phyloP scores from a whole-genome alignment of 208 protist species.

The Leishmania martiniquensis region DNA sequence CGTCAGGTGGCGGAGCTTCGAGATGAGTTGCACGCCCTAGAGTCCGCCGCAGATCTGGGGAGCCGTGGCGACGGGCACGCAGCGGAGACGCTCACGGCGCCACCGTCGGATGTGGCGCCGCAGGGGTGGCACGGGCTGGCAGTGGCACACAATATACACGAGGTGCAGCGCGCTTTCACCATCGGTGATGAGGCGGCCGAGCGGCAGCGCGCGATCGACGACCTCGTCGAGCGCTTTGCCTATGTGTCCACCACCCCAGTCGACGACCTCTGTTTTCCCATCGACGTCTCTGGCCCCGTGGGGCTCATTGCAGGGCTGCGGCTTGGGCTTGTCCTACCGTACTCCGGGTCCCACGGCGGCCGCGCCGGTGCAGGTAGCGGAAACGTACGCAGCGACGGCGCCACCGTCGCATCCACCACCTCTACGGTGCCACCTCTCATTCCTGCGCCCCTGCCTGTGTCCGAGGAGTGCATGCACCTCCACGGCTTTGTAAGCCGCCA shows the following conservation, averaged over 20 bases:
- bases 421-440: neutral
- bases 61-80: neutral
- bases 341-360: constrained; percentile 2
- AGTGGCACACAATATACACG: constrained; percentile 27
- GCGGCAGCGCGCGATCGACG: constrained; percentile 13
- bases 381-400: neutral
- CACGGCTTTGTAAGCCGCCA: constrained; percentile 26
- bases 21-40: constrained; percentile 24
- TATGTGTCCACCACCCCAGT: constrained; percentile 36
- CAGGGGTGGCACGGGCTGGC: constrained; percentile 12
- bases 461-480: constrained; percentile 16
- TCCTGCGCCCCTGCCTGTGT: neutral
- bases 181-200: constrained; percentile 36
- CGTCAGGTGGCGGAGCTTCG: constrained; percentile 14
- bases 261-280: constrained; percentile 49
- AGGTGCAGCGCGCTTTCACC: constrained; percentile 44
- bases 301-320: constrained; percentile 67
- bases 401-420: neutral
- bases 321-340: constrained; percentile 46
- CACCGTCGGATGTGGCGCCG: neutral
- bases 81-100: neutral
- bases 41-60: neutral
- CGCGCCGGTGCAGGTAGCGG: neutral
- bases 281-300: constrained; percentile 55
- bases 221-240: constrained; percentile 20